Percentiles rank a stretch among this genome's conserved stretches.
phyloP scores from a whole-genome alignment of 495 filamentous ascomycete genomes.

The Choiromyces venosus region DNA sequence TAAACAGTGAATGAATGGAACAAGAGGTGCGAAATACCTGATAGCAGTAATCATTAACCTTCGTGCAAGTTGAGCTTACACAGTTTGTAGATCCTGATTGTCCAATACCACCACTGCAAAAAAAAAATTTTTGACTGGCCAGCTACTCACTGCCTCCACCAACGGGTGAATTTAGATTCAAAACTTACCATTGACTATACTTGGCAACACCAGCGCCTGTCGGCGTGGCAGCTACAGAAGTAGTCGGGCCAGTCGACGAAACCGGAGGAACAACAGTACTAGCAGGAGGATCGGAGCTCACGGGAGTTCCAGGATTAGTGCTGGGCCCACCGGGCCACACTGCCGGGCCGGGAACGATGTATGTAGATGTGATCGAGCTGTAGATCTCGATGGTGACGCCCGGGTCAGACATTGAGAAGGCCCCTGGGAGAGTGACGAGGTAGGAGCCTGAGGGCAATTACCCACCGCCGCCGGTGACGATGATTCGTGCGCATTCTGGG shows the following conservation, averaged over 20 bases:
- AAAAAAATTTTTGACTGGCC: no score
- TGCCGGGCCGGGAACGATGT: constrained; percentile 50
- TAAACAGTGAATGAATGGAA: no score
- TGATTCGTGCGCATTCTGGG: constrained; percentile 56
- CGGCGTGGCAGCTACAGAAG: neutral
- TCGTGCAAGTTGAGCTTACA: constrained; percentile 24
- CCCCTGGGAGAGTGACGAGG: constrained; percentile 51
- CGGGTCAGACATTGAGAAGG: constrained; percentile 50
- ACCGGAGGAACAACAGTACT: neutral
- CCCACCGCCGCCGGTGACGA: constrained; percentile 50
- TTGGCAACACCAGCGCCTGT: constrained; percentile 20
- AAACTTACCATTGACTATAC: constrained; percentile 24
- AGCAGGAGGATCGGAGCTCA: constrained; percentile 2
- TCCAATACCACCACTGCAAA: constrained; percentile 24
- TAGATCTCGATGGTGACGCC: constrained; percentile 53
- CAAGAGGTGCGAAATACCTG: constrained; percentile 12
- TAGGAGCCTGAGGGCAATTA: constrained; percentile 45
- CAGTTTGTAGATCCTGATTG: constrained; percentile 30
- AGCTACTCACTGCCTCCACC: no score
- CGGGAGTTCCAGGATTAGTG: neutral
- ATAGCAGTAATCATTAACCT: constrained; percentile 33
- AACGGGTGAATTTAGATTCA: neutral
- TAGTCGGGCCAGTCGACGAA: neutral
- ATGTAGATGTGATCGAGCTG: constrained; percentile 46
- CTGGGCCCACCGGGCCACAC: constrained; percentile 48